Evolutionary conservation across 176 grass and related monocot species (phyloP).

Genomic region (Carex kokanica): DNA sequence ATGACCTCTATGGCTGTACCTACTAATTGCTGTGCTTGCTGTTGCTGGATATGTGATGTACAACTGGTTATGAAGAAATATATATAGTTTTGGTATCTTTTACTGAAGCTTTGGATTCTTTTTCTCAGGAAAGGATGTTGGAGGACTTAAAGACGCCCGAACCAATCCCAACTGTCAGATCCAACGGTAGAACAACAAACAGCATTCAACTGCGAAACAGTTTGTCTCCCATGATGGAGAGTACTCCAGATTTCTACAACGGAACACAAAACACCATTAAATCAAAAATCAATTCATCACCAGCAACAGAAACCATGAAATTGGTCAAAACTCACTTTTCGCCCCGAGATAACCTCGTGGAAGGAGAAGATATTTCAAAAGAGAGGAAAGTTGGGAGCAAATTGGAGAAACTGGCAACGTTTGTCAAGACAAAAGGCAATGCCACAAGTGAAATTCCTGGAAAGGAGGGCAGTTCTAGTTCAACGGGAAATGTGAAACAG

Average conservation of each 20-base stretch:
- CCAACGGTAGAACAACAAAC: background rate
- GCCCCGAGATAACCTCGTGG: background rate
- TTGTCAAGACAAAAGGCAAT: conserved; percentile 23
- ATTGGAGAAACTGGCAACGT: conserved; percentile 6
- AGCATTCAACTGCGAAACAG: background rate
- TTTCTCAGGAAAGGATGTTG: conserved; percentile 77
- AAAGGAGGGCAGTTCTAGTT: background rate
- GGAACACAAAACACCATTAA: conserved; percentile 10
- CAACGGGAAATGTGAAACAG: conserved; percentile 10
- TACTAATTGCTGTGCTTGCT: conserved; percentile 1
- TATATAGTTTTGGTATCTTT: conserved; percentile 8
- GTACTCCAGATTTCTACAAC: background rate
- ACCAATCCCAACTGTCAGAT: background rate
- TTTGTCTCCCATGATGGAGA: background rate
- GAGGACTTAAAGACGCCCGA: conserved; percentile 25
- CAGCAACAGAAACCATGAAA: conserved; percentile 21
- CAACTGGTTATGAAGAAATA: background rate
- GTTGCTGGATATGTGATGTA: conserved; percentile 5
- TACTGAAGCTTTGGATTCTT: conserved; percentile 11
- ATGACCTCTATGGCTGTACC: background rate
- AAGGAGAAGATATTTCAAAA: conserved; percentile 20
- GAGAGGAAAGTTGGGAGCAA: conserved; percentile 9
- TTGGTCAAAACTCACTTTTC: conserved; percentile 5
- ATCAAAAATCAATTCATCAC: conserved; percentile 9
- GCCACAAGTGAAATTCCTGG: background rate